Evolutionary conservation across 805 yeast species (phyloP), one percentile per base, ranked within the genome.

Genomic region (Cyberlindnera saturnus): DNA sequence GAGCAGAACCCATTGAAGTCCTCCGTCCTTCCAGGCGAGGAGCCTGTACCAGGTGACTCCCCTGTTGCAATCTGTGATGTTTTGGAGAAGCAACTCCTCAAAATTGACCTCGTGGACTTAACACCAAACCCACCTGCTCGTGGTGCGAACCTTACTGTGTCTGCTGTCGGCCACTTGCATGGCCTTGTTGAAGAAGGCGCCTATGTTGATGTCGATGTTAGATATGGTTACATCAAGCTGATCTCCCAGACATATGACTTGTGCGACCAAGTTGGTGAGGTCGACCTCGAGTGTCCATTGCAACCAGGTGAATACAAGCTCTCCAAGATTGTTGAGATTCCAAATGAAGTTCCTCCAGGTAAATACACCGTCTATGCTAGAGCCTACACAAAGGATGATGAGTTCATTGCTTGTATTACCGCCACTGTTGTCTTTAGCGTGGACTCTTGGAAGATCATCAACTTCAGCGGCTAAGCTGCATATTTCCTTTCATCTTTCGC

Each of bases 261-360:
- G 48, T 93, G 99, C 65, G 96, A 89, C 51, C 82, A 88, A 60
- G 71, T 89, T 46, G 77, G 79, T 41, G 83, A 89, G 55, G 90
- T 89, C 36, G 96, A 86, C 57, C 66, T 89, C 70, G 73, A 75
- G 46, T 93, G 99, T 63, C 99, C 99, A 1, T 65, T 93, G 34
- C 61, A 69, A 39, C 69, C 77, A 50, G 99, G 98, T 11, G 61
- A 65, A 39, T 82, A 87, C 54, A 66, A 69, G 41, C 67, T 93
- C 42, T 62, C 73, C 20, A 89, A 89, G 63, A 65, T 69, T 36
- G 95, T 93, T 20, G 90, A 82, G 56, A 78, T 93, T 44, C 99
- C 99, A 15, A 70, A 73, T 14, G 93, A 88, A 62, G 95, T 91
- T 29, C 99, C 99, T 46, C 96, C 98, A 18, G 99, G 99, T 34